Evolutionary conservation across 1,284 basidiomycete genomes (phyloP), one percentile per base, ranked within the genome.

Genomic region (Filobasidium uniguttulatum): DNA sequence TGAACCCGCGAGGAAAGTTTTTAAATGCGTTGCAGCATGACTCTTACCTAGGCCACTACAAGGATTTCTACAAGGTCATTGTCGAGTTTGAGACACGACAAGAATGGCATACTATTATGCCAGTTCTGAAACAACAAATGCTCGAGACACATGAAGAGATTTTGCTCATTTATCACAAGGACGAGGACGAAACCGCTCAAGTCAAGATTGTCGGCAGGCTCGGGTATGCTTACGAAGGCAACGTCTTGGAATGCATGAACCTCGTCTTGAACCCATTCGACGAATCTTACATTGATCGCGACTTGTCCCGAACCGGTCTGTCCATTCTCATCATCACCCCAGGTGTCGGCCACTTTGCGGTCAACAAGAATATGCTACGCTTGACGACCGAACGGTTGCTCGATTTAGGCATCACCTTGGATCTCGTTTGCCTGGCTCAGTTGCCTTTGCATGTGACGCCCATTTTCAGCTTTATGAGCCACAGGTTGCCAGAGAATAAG

Each of bases 21-120:
- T 12, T 25, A 5, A 78, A 81, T 6, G 82, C 86, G 26, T 70
- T 91, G 31, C 75, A 78, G 15, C 72, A 77, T 54, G 82, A 88
- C 59, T 80, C 82, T 53, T 73, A 81, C 49, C 78, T 79, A 15
- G 74, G 77, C 36, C 84, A 79, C 79, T 96, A 93, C 73, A 94
- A 96, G 61, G 94, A 99, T 65, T 96, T 97, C 65, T 90, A 79
- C 75, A 86, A 89, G 67, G 82, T 98, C 55, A 84, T 93, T 59
- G 84, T 89, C 3, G 93, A 98, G 65, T 74, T 96, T 29, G 89
- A 98, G 62, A 79, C 86, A 31, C 75, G 86, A 23, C 74, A 79
- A 50, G 84, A 93, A 61, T 94, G 90, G 88, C 82, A 81, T 56
- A 77, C 82, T 0, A 87, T 85, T 0, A 77, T 97, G 25, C 82